Evolutionary conservation across 2,329 filamentous ascomycete species (phyloP), one percentile per base, ranked within the genome.

Genomic region (Aspergillus proliferans): DNA sequence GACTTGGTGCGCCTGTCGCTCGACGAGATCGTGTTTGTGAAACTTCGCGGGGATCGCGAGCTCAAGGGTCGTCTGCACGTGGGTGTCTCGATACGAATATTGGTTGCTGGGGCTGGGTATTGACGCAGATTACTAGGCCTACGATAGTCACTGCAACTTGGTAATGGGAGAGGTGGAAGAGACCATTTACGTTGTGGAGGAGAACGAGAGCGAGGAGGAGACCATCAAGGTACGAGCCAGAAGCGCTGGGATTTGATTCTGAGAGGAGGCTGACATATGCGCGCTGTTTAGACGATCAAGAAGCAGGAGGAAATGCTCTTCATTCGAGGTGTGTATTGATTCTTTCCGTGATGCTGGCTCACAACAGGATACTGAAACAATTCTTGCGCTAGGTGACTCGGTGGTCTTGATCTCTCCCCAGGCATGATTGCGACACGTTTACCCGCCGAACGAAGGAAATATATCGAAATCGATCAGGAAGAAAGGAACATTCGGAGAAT

Each of bases 281-380:
- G 22, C 21, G 47, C 36, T 15, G 22, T 42, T 12, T 55, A 95
- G 87, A 95, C 91, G 12, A 83, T 93, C 54, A 95, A 92, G 75
- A 95, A 95, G 73, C 94, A 96, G 71, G 94, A 90, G 40, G 93
- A 97, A 69, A 98, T 98, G 93, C 76, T 98, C 18, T 98, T 98
- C 69, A 92, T 98, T 50, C 80, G 93, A 87, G 92, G 91, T 92
- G 74, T 54, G 80, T 70, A 30, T 34, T 48, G 51, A 21, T 43
- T 21, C 2, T 14, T 18, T 42, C 26, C 12, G 34, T 52, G 46
- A 66, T 61, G 56, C 12, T 12, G 38, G 15, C 19, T 9, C 14
- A 24, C 10, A 45, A 18, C 43, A 33, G 24, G 10, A 34, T 45
- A 44, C 59, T 65, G 48, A 68, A 61, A 18, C 58, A 7, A 59